Evolutionary conservation across 169 alveolate genomes (phyloP), one percentile per base, ranked within the genome.

Genomic region (Plasmodium coatneyi): DNA sequence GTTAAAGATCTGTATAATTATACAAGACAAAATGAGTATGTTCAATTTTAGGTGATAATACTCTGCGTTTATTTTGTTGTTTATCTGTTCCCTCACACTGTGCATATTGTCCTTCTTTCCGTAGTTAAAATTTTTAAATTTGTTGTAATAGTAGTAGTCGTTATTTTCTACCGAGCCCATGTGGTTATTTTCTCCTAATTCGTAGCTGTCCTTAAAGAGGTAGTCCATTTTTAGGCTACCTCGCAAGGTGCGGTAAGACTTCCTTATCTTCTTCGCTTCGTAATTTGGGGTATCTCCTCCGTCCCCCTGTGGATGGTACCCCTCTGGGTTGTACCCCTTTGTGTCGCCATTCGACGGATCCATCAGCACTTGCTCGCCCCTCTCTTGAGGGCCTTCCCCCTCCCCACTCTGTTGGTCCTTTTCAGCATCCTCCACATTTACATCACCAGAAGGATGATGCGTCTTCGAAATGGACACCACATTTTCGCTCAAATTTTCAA

Each of bases 21-120:
- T 91, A 81, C 95, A 91, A 19, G 95, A 91, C 60, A 80, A 91
- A 43, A 91, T 91, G 25, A 91, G 80, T 80, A 91, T 81, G 60
- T 91, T 91, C 43, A 91, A 91, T 81, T 91, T 91, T 49, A 91
- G 39, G 39, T 91, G 74, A 71, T 91, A 91, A 60, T 80, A 91
- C 43, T 91, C 95, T 32, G 76, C 78, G 71, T 91, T 91, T 34
- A 91, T 91, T 54, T 56, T 91, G 43, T 91, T 91, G 43, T 49
- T 80, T 91, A 91, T 91, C 4, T 70, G 30, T 81, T 91, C 83
- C 22, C 92, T 49, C 28, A 78, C 71, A 34, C 70, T 87, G 32
- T 36, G 30, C 25, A 34, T 19, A 34, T 52, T 87, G 60, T 56
- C 39, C 46, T 49, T 60, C 60, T 36, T 36, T 39, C 74, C 89